Conservation (phyloP, 2,329 filamentous ascomycete species). For the Delphinella strobiligena region DNA sequence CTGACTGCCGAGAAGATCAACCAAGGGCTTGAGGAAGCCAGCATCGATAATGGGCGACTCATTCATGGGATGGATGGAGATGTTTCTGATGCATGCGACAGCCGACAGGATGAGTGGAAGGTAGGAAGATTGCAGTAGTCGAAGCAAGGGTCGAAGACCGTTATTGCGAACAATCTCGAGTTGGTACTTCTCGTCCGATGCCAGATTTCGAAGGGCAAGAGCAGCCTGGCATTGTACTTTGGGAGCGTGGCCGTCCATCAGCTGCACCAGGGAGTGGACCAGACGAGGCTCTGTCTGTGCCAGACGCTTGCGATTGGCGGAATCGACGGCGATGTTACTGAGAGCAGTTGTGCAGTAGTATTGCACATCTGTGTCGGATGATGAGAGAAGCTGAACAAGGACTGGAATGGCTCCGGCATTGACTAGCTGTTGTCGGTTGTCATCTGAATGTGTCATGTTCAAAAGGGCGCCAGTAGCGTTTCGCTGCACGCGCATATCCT, state of each 20-base stretch:
- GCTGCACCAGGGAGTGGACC: slow-evolving; percentile 82
- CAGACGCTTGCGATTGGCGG: slow-evolving; percentile 78
- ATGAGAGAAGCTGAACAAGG: slow-evolving; percentile 85
- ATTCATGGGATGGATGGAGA: slow-evolving; percentile 94
- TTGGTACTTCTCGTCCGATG: slow-evolving; percentile 97
- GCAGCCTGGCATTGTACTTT: slow-evolving; percentile 98
- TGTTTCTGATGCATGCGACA: slow-evolving; percentile 96
- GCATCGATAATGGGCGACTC: slow-evolving; percentile 98
- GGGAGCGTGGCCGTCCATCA: slow-evolving; percentile 95
- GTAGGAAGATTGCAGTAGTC: slow-evolving; percentile 87
- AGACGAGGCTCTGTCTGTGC: slow-evolving; percentile 83
- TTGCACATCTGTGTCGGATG: slow-evolving; percentile 90
- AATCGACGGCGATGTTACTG: slow-evolving; percentile 95
- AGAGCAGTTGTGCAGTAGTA: slow-evolving; percentile 98
- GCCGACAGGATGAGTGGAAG: slow-evolving; percentile 91
- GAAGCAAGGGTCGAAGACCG: slow-evolving; percentile 73
- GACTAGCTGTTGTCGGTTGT: slow-evolving; percentile 94
- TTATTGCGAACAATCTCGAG: slow-evolving; percentile 88
- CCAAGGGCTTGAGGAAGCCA: slow-evolving; percentile 84
- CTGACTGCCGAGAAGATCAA: slow-evolving; percentile 85
- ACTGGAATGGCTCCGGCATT: slow-evolving; percentile 97
- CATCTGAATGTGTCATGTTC: slow-evolving; percentile 99
- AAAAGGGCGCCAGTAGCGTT: slow-evolving; percentile 93
- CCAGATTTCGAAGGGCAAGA: slow-evolving; percentile 82
- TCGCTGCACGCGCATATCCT: slow-evolving; percentile 95